A percentile compares a stretch with the other conserved stretches of the same genome.
Conservation (phyloP, 2,329 filamentous ascomycete genomes). For the Blastomyces percursus region DNA sequence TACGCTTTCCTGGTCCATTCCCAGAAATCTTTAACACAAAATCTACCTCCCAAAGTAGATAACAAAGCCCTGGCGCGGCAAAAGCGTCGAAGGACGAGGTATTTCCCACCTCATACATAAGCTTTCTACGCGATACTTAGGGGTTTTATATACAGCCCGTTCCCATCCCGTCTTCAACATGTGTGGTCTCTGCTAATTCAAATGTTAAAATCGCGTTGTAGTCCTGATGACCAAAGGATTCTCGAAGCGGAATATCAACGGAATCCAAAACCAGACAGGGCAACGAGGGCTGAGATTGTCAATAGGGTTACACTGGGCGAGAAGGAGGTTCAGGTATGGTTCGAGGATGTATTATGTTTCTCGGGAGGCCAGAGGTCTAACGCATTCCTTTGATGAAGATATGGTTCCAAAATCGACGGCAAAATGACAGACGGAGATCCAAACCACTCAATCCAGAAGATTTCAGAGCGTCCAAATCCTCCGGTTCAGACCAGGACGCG, state of each 20-base stretch:
- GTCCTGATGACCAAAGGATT: constrained; percentile 77
- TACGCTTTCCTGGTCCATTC: constrained; percentile 53
- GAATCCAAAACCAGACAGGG: constrained; percentile 87
- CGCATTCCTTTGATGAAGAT: constrained; percentile 48
- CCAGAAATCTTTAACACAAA: constrained; percentile 45
- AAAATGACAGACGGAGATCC: constrained; percentile 84
- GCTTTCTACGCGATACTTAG: neutral
- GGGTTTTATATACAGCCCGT: neutral
- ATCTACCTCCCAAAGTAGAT: constrained; percentile 47
- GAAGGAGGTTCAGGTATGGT: constrained; percentile 85
- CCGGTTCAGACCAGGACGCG: constrained; percentile 20
- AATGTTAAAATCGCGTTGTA: constrained; percentile 27
- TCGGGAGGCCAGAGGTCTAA: constrained; percentile 21
- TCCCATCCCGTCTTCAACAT: neutral
- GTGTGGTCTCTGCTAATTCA: neutral
- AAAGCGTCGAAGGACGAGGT: constrained; percentile 53
- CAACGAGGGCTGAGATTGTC: constrained; percentile 72
- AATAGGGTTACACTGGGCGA: constrained; percentile 78
- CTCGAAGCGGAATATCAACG: constrained; percentile 74
- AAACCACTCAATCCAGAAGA: constrained; percentile 71
- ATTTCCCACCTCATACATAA: constrained; percentile 16
- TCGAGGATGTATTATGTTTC: neutral
- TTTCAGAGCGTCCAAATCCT: constrained; percentile 32
- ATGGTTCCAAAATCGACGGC: constrained; percentile 93
- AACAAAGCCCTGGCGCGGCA: constrained; percentile 50